Evolutionary conservation across 2,329 filamentous ascomycete species (phyloP).

Genomic region (Hymenoscyphus salicellus): DNA sequence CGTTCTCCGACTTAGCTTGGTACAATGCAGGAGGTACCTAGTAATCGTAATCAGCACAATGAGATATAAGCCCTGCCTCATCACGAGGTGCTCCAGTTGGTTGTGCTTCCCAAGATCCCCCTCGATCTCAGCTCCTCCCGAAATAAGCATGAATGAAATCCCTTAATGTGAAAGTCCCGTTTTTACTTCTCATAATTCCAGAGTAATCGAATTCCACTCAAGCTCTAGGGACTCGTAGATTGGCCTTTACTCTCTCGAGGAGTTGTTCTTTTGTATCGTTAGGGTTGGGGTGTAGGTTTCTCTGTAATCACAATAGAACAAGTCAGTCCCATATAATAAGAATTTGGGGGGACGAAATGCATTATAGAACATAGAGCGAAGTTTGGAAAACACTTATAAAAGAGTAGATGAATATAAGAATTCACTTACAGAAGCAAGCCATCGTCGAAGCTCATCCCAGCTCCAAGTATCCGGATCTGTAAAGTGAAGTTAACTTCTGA

Average conservation of each 20-base stretch:
- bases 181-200: neutral
- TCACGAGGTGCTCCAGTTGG: no score
- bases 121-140: no score
- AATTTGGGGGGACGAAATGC: neutral
- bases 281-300: conserved; percentile 58
- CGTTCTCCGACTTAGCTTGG: no score
- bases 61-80: no score
- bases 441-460: conserved; percentile 71
- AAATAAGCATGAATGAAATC: no score
- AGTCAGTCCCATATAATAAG: neutral
- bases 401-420: neutral
- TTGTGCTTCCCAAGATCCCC: no score
- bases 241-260: conserved; percentile 66
- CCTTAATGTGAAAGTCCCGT: no score
- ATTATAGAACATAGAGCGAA: no score
- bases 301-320: conserved; percentile 42
- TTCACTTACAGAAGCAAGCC: conserved; percentile 71
- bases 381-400: no score
- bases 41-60: no score
- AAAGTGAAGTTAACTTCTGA: neutral
- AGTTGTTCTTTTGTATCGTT: conserved; percentile 62
- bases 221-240: conserved; percentile 49
- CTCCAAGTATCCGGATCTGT: conserved; percentile 71
- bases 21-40: no score
- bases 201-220: conserved; percentile 9